phyloP scores from a whole-genome alignment of 2,329 filamentous ascomycete genomes.

The Pseudogymnoascus sp. region DNA sequence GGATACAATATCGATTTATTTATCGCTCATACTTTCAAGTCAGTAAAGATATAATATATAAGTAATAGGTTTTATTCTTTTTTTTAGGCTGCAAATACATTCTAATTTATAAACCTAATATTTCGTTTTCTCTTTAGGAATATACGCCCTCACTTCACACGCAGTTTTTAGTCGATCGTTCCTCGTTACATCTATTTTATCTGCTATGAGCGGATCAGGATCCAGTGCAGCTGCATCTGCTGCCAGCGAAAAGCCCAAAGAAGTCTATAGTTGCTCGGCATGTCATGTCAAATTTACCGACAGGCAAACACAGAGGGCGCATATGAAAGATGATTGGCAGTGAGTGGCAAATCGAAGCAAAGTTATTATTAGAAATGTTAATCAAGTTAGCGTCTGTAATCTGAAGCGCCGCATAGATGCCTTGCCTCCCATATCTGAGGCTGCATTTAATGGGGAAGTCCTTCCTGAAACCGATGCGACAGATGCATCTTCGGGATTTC shows the following conservation, averaged over 20 bases:
- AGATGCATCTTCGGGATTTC: neutral
- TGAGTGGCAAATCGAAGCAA: neutral
- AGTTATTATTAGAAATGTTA: neutral
- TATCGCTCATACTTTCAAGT: neutral
- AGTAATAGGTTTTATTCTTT: neutral
- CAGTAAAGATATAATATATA: neutral
- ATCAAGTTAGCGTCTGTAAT: neutral
- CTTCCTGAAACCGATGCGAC: neutral
- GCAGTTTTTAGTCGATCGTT: neutral
- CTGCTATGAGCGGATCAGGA: neutral
- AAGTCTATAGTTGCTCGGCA: constrained; percentile 2
- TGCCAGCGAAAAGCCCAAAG: neutral
- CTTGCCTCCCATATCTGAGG: neutral
- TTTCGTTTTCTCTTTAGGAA: neutral
- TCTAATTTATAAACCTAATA: neutral
- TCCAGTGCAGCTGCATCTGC: neutral
- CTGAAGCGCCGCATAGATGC: neutral
- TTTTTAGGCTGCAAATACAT: neutral
- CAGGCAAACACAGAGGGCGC: neutral
- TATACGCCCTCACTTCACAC: neutral
- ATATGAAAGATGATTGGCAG: constrained; percentile 3
- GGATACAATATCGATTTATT: neutral
- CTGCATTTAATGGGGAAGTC: neutral
- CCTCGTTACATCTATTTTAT: neutral
- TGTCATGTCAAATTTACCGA: neutral